These are phyloP conservation scores for Phytophthora crassamura DNA, from an alignment of 352 stramenopile species.

Conservation along the genomic window DNA sequence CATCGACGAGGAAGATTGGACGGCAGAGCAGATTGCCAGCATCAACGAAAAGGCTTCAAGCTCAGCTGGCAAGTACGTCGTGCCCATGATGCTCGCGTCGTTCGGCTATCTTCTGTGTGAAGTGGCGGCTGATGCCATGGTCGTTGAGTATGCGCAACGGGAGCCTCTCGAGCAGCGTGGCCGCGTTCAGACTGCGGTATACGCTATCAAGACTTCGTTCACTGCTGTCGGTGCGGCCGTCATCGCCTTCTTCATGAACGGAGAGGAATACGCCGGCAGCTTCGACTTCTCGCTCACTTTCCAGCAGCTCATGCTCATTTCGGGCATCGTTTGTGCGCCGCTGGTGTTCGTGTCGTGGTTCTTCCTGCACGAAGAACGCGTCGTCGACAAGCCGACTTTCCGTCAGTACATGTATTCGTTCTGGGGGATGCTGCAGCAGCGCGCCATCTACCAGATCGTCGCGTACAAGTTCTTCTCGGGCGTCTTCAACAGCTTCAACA, in stretches of 20 bases:
- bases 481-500: conserved; percentile 72
- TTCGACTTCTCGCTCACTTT: conserved; percentile 56
- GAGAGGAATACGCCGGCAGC: conserved; percentile 47
- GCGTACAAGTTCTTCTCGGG: conserved; percentile 73
- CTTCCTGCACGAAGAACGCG: conserved; percentile 40
- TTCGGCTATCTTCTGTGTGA: conserved; percentile 66
- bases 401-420: conserved; percentile 45
- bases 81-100: conserved; percentile 64
- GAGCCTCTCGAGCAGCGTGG: conserved; percentile 56
- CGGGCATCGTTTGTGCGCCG: conserved; percentile 38
- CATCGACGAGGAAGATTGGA: conserved; percentile 46
- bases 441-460: conserved; percentile 60
- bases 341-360: conserved; percentile 51
- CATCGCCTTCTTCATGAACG: conserved; percentile 59
- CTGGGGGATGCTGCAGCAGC: conserved; percentile 55
- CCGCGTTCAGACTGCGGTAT: conserved; percentile 54
- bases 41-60: conserved; percentile 41
- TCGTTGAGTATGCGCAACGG: conserved; percentile 62
- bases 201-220: conserved; percentile 50
- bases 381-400: conserved; percentile 29
- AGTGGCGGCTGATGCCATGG: conserved; percentile 59
- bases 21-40: conserved; percentile 32
- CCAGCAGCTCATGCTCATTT: conserved; percentile 49
- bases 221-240: conserved; percentile 44
- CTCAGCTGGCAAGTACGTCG: conserved; percentile 50